phyloP scores from a whole-genome alignment of 768 basidiomycete species.

The Calvatia gigantea region DNA sequence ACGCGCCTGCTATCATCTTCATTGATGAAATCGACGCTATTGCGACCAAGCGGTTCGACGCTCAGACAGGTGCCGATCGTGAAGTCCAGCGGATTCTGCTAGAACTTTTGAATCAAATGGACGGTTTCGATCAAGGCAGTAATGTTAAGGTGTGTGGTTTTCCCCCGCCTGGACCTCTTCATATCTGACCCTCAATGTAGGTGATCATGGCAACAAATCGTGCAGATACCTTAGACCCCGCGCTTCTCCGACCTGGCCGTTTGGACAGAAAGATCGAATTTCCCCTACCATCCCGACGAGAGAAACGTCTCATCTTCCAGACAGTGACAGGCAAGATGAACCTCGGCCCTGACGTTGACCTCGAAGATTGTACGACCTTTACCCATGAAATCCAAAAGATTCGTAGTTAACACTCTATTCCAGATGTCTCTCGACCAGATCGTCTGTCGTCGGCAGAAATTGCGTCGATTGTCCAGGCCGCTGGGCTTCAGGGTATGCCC shows the following conservation, averaged over 20 bases:
- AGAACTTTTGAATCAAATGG: slow-evolving; percentile 98
- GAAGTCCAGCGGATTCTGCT: slow-evolving; percentile 98
- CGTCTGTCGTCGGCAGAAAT: slow-evolving; percentile 95
- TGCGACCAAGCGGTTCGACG: slow-evolving; percentile 99
- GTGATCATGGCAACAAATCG: slow-evolving; percentile 99
- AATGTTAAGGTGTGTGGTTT: slow-evolving; percentile 81
- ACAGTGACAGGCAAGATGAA: slow-evolving; percentile 98
- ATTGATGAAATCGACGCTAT: slow-evolving; percentile 99
- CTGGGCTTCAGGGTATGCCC: slow-evolving; percentile 86
- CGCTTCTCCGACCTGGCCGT: slow-evolving; percentile 94
- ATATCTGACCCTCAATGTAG: slow-evolving; percentile 34
- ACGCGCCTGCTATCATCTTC: slow-evolving; percentile 97
- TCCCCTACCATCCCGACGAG: slow-evolving; percentile 89
- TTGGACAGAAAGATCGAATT: slow-evolving; percentile 99
- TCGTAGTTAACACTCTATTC: slow-evolving; percentile 13
- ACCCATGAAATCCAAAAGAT: neutral
- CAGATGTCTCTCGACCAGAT: slow-evolving; percentile 96
- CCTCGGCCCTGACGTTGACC: slow-evolving; percentile 92
- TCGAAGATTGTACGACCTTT: slow-evolving; percentile 85
- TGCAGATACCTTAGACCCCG: slow-evolving; percentile 96
- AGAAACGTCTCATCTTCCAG: slow-evolving; percentile 97
- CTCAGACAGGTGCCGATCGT: slow-evolving; percentile 97
- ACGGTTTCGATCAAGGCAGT: slow-evolving; percentile 98
- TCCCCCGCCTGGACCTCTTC: neutral
- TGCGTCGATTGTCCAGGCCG: slow-evolving; percentile 92